Evolutionary conservation across 2,329 filamentous ascomycete genomes (phyloP).

Genomic region (Claviceps fusiformis): DNA sequence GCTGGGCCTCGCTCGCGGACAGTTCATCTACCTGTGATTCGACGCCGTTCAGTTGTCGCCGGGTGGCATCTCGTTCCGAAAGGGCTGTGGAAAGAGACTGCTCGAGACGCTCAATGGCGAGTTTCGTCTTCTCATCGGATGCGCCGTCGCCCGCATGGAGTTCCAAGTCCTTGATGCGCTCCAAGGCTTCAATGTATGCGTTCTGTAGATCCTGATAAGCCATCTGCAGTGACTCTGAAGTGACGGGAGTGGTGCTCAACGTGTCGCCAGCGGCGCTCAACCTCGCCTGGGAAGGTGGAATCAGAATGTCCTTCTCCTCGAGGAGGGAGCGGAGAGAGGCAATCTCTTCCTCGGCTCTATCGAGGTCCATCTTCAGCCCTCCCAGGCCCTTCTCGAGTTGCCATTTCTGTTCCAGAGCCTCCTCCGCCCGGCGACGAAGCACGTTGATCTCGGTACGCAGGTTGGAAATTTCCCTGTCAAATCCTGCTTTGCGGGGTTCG

Average conservation of each 20-base stretch:
- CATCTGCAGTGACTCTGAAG: slow-evolving; percentile 57
- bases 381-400: slow-evolving; percentile 82
- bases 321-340: slow-evolving; percentile 66
- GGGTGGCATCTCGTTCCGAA: slow-evolving; percentile 58
- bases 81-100: slow-evolving; percentile 55
- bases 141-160: slow-evolving; percentile 22
- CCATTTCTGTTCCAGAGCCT: slow-evolving; percentile 91
- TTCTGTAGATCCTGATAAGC: slow-evolving; percentile 65
- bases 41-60: slow-evolving; percentile 49
- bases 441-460: slow-evolving; percentile 75
- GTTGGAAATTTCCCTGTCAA: slow-evolving; percentile 67
- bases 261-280: slow-evolving; percentile 21
- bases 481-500: slow-evolving; percentile 59
- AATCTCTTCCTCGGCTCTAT: slow-evolving; percentile 89
- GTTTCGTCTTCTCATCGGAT: slow-evolving; percentile 43
- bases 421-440: slow-evolving; percentile 75
- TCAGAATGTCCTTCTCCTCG: slow-evolving; percentile 67
- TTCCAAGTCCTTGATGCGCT: slow-evolving; percentile 53
- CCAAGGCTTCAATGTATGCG: slow-evolving; percentile 53
- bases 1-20: slow-evolving; percentile 39
- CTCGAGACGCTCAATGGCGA: slow-evolving; percentile 53
- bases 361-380: slow-evolving; percentile 90
- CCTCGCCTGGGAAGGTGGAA: slow-evolving; percentile 45
- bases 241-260: slow-evolving; percentile 31
- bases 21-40: slow-evolving; percentile 46